Evolutionary conservation across 805 yeast species (phyloP).

Genomic region (Diddensiella santjacobensis): DNA sequence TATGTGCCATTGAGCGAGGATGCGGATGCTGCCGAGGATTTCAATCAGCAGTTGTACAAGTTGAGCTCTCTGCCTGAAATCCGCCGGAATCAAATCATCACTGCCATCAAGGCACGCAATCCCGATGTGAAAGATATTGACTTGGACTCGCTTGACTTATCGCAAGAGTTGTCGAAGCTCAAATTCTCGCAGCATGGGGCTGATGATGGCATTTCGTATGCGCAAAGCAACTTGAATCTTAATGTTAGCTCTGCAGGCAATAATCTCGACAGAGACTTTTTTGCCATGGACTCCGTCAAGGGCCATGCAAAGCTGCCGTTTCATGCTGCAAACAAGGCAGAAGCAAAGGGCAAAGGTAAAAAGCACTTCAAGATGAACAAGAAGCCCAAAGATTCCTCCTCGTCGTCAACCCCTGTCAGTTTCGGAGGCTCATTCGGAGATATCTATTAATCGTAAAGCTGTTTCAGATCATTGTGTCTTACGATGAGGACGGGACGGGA

Average conservation of each 20-base stretch:
- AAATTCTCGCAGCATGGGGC: constrained; percentile 73
- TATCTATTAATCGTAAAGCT: constrained; percentile 17
- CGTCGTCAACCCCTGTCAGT: constrained; percentile 5
- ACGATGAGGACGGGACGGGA: no score
- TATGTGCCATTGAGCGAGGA: constrained; percentile 23
- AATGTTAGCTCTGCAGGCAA: constrained; percentile 59
- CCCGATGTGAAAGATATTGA: constrained; percentile 39
- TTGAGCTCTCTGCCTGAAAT: constrained; percentile 63
- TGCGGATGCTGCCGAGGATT: constrained; percentile 60
- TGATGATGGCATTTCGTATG: constrained; percentile 69
- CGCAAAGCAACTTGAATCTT: constrained; percentile 39
- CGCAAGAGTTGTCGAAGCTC: constrained; percentile 64
- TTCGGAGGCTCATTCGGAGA: constrained; percentile 21
- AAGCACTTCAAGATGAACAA: constrained; percentile 77
- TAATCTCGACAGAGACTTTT: constrained; percentile 82
- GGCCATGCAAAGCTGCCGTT: constrained; percentile 71
- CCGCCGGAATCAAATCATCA: constrained; percentile 60
- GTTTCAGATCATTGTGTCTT: no score
- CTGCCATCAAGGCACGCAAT: constrained; percentile 49
- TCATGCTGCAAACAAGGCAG: constrained; percentile 40
- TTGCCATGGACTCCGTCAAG: constrained; percentile 58
- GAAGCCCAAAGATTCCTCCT: constrained; percentile 28
- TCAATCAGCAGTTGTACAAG: constrained; percentile 72
- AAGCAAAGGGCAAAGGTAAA: constrained; percentile 37
- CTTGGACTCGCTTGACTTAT: constrained; percentile 54